Evolutionary conservation across 371 early-diverging fungal genomes (phyloP), one percentile per base, ranked within the genome.

Genomic region (Mortierella sp.): DNA sequence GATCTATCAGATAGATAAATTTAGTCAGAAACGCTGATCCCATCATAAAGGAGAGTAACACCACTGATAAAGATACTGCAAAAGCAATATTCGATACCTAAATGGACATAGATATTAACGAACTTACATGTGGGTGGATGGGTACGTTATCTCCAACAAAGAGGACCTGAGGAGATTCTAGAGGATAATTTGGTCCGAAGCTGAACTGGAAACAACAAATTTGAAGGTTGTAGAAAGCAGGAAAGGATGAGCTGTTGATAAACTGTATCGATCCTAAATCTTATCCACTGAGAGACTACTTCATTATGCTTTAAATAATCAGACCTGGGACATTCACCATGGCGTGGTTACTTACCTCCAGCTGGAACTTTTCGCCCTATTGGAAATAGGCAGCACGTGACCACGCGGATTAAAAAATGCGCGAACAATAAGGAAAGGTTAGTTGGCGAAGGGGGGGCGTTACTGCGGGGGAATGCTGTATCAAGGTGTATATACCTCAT

Each of bases 81-180:
- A 0, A 28, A 32, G 3, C 13, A 28, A 6, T 28, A 29, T 9
- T 31, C 47, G 15, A 43, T 12, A 7, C 43, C 2, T 10, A 15
- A 40, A 29, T 37, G 5, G 15, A 28, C 12, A n/a, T 3, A 26
- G 29, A 62, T 28, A 28, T 56, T 37, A 37, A 43, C 56, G 31
- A n/a, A 40, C 89, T 85, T 86, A 93, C 92, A 72, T 96, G 96
- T 55, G 95, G 96, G 78, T 96, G 95, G 49, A 93, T 78, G 0
- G 96, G 96, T 7, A 93, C 76, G 63, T 85, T 85, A 35, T 82
- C 66, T 40, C 78, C 87, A 3, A 92, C 68, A 75, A 96, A 95
- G 3, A 94, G 76, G 3, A 95, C 94, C 75, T 88, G 68, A 22
- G 96, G 96, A 10, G 95, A 89, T 68, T 96, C 96, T 35, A 95